Evolutionary conservation across 495 filamentous ascomycete species (phyloP), one percentile per base, ranked within the genome.

Genomic region (Trichocladium uniseriatum): DNA sequence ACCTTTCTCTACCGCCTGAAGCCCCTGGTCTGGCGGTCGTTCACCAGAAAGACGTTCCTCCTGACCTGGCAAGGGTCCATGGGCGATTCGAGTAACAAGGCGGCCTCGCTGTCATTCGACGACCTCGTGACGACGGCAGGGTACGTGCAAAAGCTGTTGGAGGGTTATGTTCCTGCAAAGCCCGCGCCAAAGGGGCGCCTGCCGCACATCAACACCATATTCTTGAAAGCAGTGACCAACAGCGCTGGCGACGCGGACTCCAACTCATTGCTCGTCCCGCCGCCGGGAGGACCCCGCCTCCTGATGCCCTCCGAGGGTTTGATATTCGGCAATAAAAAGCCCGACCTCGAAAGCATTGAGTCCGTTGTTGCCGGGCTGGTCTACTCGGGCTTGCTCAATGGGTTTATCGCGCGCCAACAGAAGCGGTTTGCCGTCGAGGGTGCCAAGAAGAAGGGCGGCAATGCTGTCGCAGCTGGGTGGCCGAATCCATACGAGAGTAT

Each of bases 401-500:
- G 92, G 5, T 98, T 90, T 55, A 75, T 96, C 19, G 86, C 86
- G 10, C 86, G 92, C 55, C 69, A 75, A 28, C 81, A 81, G 55
- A 75, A 72, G 22, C 79, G 81, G 16, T 94, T 94, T 52, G 89
- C 88, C 5, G 83, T 96, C 31, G 78, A 85, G 22, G 90, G 92
- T 6, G 79, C 87, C 14, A 86, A 85, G 58, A 67, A 75, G 43
- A 78, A 69, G 38, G 62, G 58, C 11, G 69, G 72, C n/a, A 71
- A 70, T 27, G 62, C 72, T 5, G 63, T 69, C 7, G 48, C 52
- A 15, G 72, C 72, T 1, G 72, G 72, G 0, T 75, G 72, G 72
- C 72, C 72, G 9, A 49, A 34, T 6, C 52, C 58, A 2, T 63
- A 61, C 21, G 44, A 56, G 42, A 59, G 52, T 24, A 54, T 69